Conservation (phyloP, 2,329 filamentous ascomycete genomes). For the Fusarium hainanense region DNA sequence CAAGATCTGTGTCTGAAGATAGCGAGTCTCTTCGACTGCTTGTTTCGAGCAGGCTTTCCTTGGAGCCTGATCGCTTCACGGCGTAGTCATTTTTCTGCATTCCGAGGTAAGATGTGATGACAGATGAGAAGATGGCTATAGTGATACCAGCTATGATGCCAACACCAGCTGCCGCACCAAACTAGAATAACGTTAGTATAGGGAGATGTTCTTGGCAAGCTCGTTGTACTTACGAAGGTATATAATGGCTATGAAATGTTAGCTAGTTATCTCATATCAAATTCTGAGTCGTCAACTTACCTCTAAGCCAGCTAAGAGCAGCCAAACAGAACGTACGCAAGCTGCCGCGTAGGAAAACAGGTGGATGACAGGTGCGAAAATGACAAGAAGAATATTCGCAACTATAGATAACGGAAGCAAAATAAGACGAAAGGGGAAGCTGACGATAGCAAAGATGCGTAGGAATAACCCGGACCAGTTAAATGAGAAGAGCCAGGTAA, state of each 20-base stretch:
- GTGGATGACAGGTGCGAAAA: constrained; percentile 54
- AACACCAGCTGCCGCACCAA: constrained; percentile 74
- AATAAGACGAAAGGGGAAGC: constrained; percentile 49
- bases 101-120: constrained; percentile 64
- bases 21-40: constrained; percentile 30
- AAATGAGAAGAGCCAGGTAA: constrained; percentile 45
- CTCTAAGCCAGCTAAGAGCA: constrained; percentile 51
- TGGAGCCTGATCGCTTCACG: constrained; percentile 16
- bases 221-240: constrained; percentile 53
- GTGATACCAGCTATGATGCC: constrained; percentile 72
- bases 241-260: constrained; percentile 53
- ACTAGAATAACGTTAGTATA: constrained; percentile 46
- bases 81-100: constrained; percentile 50
- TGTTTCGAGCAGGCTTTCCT: constrained; percentile 28
- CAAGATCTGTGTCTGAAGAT: constrained; percentile 51
- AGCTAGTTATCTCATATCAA: neutral
- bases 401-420: constrained; percentile 48
- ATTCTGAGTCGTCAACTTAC: constrained; percentile 41
- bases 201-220: accelerated
- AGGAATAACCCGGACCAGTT: constrained; percentile 45
- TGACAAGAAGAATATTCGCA: constrained; percentile 43
- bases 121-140: constrained; percentile 66
- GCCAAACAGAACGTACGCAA: constrained; percentile 38
- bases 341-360: constrained; percentile 47
- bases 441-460: constrained; percentile 38